Base-by-base conservation (phyloP, 139 green algal species). In the Tetradesmus obliquus region DNA sequence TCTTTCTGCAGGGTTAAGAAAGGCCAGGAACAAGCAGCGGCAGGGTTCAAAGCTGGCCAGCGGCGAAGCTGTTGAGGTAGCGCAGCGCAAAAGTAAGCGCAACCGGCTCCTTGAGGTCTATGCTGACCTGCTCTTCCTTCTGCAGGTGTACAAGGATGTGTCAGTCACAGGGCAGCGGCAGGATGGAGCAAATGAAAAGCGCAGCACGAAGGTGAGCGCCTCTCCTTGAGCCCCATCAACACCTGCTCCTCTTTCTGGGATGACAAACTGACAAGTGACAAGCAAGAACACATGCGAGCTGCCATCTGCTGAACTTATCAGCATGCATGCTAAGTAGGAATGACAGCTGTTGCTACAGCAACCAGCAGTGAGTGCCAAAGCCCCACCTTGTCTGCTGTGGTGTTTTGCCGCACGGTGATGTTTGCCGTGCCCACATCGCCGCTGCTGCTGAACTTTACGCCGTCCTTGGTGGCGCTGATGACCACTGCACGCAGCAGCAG, bases 391-490 rank as follows among this genome's bases (percentile, higher is more conserved):
- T 97, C 96, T 81, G 93, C 94, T n/a, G 92, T 93, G 12, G 93
- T 94, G 91, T 97, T 98, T 85, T 97, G 96, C 60, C 97, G 85
- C 15, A 96, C 95, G 15, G 98, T 98, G 86, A 99, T 96, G 94
- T 99, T 99, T 17, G 98, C 98, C 60, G 94, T 97, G 83, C 98
- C 98, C 55, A 99, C 98, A 91, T 99, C 98, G 22, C 98, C 98
- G 19, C 74, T 96, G 17, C 98, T 99, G 57, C 94, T 96, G 93
- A 99, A 99, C 92, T 98, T 99, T 53, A 99, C 96, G n/a, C 97
- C 98, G 85, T 99, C 98, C 96, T 99, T 99, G 54, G 96, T 99
- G 10, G 98, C 98, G 19, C 93, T 96, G 91, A 99, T 99, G 10
- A 95, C 90, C 17, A 98, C 97, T 95, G 86, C 90, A 91, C 8